phyloP scores from a whole-genome alignment of 371 early-diverging fungal genomes.

The Circinella umbellata region DNA sequence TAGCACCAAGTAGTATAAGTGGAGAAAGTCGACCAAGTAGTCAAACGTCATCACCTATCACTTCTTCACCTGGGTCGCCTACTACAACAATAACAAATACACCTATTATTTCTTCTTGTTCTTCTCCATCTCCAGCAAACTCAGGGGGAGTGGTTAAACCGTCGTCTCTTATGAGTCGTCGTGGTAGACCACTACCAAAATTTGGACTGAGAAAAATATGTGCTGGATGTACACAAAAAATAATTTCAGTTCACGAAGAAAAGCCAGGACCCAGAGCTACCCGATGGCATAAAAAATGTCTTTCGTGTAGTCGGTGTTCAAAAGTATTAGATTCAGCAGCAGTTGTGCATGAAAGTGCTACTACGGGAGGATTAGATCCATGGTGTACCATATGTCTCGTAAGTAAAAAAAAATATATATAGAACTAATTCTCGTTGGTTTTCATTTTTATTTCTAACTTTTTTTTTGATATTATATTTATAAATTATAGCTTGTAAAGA shows the following conservation, averaged over 20 bases:
- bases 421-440: not conserved
- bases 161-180: constrained; percentile 42
- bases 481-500: constrained; percentile 4
- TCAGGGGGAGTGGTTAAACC: constrained; percentile 22
- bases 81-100: not conserved
- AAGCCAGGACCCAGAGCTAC: constrained; percentile 50
- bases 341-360: constrained; percentile 27
- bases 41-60: not conserved
- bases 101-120: not conserved
- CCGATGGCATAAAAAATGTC: constrained; percentile 48
- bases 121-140: constrained; percentile 2
- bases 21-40: not conserved
- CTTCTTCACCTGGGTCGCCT: constrained; percentile 7
- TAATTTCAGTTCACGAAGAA: constrained; percentile 48
- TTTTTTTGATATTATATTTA: too few relatives aligned
- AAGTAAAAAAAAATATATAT: constrained; percentile 7
- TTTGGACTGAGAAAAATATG: constrained; percentile 43
- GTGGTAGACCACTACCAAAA: constrained; percentile 39
- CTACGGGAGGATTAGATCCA: constrained; percentile 25
- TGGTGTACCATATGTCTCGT: constrained; percentile 48
- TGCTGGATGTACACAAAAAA: constrained; percentile 42
- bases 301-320: constrained; percentile 37
- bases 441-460: too few relatives aligned
- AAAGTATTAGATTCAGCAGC: constrained; percentile 50
- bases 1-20: constrained; percentile 6